These are phyloP conservation scores for Ganoderma sinense DNA, from an alignment of 1,284 basidiomycete genomes.

Conservation along the genomic window DNA sequence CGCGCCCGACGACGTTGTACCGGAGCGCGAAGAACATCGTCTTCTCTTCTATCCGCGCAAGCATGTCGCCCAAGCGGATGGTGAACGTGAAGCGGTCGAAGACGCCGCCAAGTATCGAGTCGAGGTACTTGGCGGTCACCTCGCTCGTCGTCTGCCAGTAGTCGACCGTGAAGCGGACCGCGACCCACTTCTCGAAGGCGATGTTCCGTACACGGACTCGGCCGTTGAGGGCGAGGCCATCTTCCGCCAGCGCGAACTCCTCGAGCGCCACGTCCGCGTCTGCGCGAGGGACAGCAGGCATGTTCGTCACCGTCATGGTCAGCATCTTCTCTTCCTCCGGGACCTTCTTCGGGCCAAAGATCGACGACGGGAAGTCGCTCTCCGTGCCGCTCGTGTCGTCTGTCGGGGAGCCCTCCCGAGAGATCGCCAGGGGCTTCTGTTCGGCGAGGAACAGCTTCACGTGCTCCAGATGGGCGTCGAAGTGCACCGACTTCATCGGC, in stretches of 20 bases:
- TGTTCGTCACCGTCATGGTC: constrained; percentile 62
- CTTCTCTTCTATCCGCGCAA: constrained; percentile 84
- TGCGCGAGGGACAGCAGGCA: constrained; percentile 46
- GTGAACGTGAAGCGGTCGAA: constrained; percentile 77
- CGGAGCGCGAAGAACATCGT: constrained; percentile 84
- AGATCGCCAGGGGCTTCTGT: constrained; percentile 94
- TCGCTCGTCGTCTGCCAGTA: constrained; percentile 97
- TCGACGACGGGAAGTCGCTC: constrained; percentile 70
- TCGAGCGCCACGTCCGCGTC: constrained; percentile 60
- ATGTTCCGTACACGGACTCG: constrained; percentile 85
- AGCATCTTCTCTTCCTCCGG: constrained; percentile 49
- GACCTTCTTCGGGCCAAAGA: constrained; percentile 50
- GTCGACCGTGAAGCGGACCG: constrained; percentile 92
- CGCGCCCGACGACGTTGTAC: constrained; percentile 75
- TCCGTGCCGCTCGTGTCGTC: constrained; percentile 77
- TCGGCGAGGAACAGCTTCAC: constrained; percentile 94
- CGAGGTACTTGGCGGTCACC: constrained; percentile 82
- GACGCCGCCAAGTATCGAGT: constrained; percentile 61
- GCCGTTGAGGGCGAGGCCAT: constrained; percentile 68
- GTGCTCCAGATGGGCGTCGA: constrained; percentile 90
- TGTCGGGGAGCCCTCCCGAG: constrained; percentile 89
- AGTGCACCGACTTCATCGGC: constrained; percentile 89
- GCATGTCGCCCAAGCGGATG: constrained; percentile 71
- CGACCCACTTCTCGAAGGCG: constrained; percentile 89
- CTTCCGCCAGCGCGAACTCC: constrained; percentile 64